Evolutionary conservation across 768 basidiomycete species (phyloP).

Genomic region (Boletus vinaceobasis): DNA sequence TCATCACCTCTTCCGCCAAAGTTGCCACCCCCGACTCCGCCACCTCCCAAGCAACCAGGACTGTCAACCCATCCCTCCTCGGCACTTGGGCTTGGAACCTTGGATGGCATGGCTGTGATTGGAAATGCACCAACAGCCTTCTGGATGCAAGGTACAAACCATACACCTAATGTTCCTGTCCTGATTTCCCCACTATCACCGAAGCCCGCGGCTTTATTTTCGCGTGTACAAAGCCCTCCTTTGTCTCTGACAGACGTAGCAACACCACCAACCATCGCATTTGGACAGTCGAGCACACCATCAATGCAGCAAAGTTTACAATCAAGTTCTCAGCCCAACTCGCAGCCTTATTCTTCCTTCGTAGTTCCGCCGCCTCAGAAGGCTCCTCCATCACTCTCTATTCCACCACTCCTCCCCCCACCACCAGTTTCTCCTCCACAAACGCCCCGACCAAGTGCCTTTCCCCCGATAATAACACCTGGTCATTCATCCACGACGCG

Average conservation of each 20-base stretch:
- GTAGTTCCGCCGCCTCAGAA: conserved; percentile 24
- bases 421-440: conserved; percentile 31
- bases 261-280: conserved; percentile 1
- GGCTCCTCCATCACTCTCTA: conserved; percentile 21
- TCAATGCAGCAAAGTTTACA: conserved; percentile 16
- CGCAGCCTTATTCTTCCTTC: conserved; percentile 18
- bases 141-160: not conserved
- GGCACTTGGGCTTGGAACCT: not conserved
- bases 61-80: conserved; percentile 13
- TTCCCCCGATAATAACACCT: conserved; percentile 4
- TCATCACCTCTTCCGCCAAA: conserved; percentile 40
- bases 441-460: conserved; percentile 25
- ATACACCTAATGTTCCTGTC: conserved; percentile 8
- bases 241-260: not conserved
- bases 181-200: conserved; percentile 29
- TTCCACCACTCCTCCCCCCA: conserved; percentile 31
- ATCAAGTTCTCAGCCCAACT: conserved; percentile 16
- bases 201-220: conserved; percentile 25
- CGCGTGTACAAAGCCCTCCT: conserved; percentile 15
- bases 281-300: not conserved
- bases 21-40: conserved; percentile 47
- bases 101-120: not conserved
- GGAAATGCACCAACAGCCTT: not conserved
- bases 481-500: conserved; percentile 8
- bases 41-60: conserved; percentile 29